phyloP scores from a whole-genome alignment of 2,329 filamentous ascomycete species.

The Ascochyta pisi region DNA sequence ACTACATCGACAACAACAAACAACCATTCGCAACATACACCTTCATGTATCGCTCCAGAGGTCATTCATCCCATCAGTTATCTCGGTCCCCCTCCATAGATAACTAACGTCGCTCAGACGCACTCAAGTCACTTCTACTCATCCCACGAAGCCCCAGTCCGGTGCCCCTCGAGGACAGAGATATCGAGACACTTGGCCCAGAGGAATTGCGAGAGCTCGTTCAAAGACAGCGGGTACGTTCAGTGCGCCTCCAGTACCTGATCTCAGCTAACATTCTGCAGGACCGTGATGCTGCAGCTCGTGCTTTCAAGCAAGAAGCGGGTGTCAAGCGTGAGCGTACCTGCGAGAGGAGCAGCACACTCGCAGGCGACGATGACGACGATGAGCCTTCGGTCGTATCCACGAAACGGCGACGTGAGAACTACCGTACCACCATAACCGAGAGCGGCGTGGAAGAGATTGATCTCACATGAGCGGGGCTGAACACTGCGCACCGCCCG shows the following conservation, averaged over 20 bases:
- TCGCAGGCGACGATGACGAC: not conserved
- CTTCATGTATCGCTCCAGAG: slow-evolving; percentile 32
- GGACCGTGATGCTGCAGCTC: slow-evolving; percentile 5
- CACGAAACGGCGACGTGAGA: slow-evolving; percentile 12
- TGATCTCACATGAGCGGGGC: slow-evolving; percentile 25
- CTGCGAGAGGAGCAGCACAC: slow-evolving; percentile 9
- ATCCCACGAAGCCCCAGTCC: slow-evolving; percentile 40
- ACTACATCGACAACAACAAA: not conserved
- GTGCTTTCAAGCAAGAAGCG: slow-evolving; percentile 14
- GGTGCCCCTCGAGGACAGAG: slow-evolving; percentile 23
- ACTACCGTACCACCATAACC: slow-evolving; percentile 1
- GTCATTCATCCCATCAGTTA: not conserved
- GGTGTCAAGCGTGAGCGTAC: slow-evolving; percentile 20
- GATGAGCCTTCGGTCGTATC: slow-evolving; percentile 21
- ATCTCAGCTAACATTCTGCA: not conserved
- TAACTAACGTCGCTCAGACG: slow-evolving; percentile 15
- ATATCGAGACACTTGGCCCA: slow-evolving; percentile 15
- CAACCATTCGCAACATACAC: slow-evolving; percentile 23
- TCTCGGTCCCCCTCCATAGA: not conserved
- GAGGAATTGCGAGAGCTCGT: slow-evolving; percentile 31
- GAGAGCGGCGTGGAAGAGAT: slow-evolving; percentile 25
- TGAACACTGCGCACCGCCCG: not conserved
- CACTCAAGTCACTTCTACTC: slow-evolving; percentile 42
- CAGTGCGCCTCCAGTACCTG: no score
- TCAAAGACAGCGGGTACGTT: slow-evolving; percentile 19